These are phyloP conservation scores for Graphiopsis chlorocephala DNA, from an alignment of 2,329 filamentous ascomycete genomes.

Conservation along the genomic window DNA sequence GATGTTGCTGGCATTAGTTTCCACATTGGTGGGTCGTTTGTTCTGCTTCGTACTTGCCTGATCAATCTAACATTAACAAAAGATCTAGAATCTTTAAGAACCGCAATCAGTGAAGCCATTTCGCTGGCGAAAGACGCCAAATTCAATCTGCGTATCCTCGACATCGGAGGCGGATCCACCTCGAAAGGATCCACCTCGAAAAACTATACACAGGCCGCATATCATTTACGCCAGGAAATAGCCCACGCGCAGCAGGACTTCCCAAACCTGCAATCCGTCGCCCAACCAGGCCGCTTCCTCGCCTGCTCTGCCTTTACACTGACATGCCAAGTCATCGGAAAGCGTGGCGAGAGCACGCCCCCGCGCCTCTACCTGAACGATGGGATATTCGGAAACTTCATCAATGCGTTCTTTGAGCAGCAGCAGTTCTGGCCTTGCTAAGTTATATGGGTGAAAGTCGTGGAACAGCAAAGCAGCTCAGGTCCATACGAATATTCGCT, in stretches of 20 bases:
- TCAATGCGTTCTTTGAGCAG: not conserved
- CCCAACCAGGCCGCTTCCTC: not conserved
- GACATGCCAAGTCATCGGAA: not conserved
- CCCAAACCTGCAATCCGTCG: not conserved
- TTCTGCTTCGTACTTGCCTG: not conserved
- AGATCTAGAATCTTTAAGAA: not conserved
- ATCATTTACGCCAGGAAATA: not conserved
- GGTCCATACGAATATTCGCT: not conserved
- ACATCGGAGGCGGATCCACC: not conserved
- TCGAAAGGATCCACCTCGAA: not conserved
- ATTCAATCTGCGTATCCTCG: not conserved
- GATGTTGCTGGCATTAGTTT: not conserved
- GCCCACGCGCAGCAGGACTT: not conserved
- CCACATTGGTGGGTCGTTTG: not conserved
- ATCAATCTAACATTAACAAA: not conserved
- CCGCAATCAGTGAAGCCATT: not conserved
- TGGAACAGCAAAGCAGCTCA: not conserved
- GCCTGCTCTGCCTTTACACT: not conserved
- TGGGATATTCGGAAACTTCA: not conserved
- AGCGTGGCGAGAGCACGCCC: not conserved
- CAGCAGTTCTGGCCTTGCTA: not conserved
- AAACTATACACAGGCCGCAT: not conserved
- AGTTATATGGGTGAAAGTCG: not conserved
- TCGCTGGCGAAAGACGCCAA: not conserved
- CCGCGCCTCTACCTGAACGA: not conserved